Percentiles rank a stretch among this genome's conserved stretches.
Conservation (phyloP, 495 filamentous ascomycete species). For the Aspergillus biplanus region DNA sequence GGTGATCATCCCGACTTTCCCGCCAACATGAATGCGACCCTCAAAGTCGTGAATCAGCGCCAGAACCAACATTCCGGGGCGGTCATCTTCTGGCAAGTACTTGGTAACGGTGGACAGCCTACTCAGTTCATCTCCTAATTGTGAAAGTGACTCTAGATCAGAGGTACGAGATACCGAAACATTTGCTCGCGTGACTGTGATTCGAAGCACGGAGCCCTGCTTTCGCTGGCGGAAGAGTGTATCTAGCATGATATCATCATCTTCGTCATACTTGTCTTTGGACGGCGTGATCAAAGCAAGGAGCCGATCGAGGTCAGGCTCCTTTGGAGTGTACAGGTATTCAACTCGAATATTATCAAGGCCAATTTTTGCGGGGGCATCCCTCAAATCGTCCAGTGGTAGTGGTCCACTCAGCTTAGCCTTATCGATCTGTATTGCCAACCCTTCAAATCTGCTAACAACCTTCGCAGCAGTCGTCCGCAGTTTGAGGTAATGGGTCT, state of each 20-base stretch:
- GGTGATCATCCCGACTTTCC: conserved; percentile 66
- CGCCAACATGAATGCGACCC: conserved; percentile 58
- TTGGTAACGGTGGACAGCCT: conserved; percentile 86
- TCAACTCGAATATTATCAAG: conserved; percentile 72
- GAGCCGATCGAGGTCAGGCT: conserved; percentile 79
- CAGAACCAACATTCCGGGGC: conserved; percentile 84
- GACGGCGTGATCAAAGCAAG: conserved; percentile 88
- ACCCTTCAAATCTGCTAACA: conserved; percentile 67
- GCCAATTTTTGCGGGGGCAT: conserved; percentile 56
- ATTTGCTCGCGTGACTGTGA: conserved; percentile 64
- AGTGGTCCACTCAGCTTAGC: conserved; percentile 74
- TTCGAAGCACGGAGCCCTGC: conserved; percentile 83
- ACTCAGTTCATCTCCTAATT: conserved; percentile 74
- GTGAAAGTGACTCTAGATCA: conserved; percentile 64
- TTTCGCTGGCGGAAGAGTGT: conserved; percentile 86
- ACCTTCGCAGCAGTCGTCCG: conserved; percentile 81
- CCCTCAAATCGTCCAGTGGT: conserved; percentile 44
- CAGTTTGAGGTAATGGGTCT: conserved; percentile 70
- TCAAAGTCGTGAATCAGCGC: conserved; percentile 65
- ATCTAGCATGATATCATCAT: conserved; percentile 94
- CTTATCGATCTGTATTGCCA: conserved; percentile 74
- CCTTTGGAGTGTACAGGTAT: conserved; percentile 71
- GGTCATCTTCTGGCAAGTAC: conserved; percentile 93
- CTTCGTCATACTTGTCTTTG: conserved; percentile 86
- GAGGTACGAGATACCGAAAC: conserved; percentile 59